phyloP scores from a whole-genome alignment of 306 rosid genomes.

The Psophocarpus tetragonolobus region DNA sequence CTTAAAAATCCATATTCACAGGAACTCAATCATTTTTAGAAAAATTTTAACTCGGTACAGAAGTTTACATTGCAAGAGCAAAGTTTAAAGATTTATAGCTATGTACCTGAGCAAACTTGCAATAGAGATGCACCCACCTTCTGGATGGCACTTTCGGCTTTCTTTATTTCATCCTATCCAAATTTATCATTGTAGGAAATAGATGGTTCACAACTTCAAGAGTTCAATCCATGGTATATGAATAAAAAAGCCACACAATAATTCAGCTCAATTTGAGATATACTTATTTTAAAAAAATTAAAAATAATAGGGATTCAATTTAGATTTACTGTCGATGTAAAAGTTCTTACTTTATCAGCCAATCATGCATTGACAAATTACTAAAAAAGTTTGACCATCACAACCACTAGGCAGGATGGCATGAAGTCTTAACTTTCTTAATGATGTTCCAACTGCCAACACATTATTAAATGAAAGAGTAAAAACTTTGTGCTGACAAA shows the following conservation, averaged over 20 bases:
- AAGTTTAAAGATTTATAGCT: constrained; percentile 19
- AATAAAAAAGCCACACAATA: neutral
- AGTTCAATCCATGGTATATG: neutral
- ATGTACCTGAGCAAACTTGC: constrained; percentile 72
- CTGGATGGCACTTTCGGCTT: constrained; percentile 78
- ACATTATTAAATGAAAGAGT: neutral
- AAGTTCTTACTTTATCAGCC: neutral
- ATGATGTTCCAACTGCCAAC: neutral
- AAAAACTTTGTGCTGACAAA: neutral
- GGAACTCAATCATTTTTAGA: neutral
- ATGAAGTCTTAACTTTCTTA: neutral
- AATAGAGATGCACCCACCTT: constrained; percentile 77
- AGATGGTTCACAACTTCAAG: constrained; percentile 3
- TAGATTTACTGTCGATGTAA: neutral
- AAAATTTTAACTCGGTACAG: neutral
- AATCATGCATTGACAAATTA: neutral
- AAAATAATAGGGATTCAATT: neutral
- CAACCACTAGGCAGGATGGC: neutral
- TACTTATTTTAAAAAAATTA: neutral
- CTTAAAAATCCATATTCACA: neutral
- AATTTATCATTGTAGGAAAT: constrained; percentile 22
- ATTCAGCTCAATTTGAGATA: neutral
- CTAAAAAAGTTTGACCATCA: neutral
- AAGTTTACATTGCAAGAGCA: neutral
- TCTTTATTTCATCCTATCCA: constrained; percentile 71